phyloP scores from a whole-genome alignment of 23 red algal genomes.

The Rhodosorus marinus region DNA sequence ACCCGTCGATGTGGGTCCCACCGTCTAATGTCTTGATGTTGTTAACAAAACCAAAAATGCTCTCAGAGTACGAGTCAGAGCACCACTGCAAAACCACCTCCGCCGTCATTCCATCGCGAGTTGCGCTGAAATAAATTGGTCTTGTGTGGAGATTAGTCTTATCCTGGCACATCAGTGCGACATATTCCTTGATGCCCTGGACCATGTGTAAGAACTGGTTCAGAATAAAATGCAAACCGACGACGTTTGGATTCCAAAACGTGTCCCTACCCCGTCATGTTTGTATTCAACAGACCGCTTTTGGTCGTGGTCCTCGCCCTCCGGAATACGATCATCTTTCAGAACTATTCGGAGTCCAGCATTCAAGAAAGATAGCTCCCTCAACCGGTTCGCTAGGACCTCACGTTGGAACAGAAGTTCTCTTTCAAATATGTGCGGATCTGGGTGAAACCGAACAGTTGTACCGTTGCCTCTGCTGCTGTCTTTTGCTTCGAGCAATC shows the following conservation, averaged over 20 bases:
- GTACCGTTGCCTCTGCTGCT: slow-evolving; percentile 14
- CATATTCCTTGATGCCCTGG: slow-evolving; percentile 88
- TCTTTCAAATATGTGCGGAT: slow-evolving; percentile 60
- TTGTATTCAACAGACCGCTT: no score
- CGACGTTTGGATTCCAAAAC: no score
- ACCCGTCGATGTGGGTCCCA: slow-evolving; percentile 78
- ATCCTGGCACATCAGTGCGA: slow-evolving; percentile 16
- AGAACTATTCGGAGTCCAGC: slow-evolving; percentile 71
- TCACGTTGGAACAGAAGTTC: slow-evolving; percentile 33
- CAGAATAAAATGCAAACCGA: no score
- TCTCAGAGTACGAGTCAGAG: slow-evolving; percentile 60
- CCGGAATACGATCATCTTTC: slow-evolving; percentile 16
- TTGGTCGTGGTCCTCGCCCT: slow-evolving; percentile 1
- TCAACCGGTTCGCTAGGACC: slow-evolving; percentile 45
- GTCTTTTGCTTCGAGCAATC: not conserved
- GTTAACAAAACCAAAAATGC: slow-evolving; percentile 82
- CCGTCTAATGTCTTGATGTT: slow-evolving; percentile 89
- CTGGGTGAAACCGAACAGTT: slow-evolving; percentile 53
- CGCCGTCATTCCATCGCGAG: slow-evolving; percentile 27
- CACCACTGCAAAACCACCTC: slow-evolving; percentile 83
- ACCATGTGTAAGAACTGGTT: no score
- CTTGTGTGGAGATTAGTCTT: slow-evolving; percentile 34
- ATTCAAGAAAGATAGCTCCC: slow-evolving; percentile 88
- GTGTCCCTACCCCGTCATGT: no score
- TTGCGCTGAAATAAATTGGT: slow-evolving; percentile 38